Percentiles rank a stretch among this genome's conserved stretches.
Conservation (phyloP, 2,329 filamentous ascomycete species). For the Colletotrichum neosansevieriae region DNA sequence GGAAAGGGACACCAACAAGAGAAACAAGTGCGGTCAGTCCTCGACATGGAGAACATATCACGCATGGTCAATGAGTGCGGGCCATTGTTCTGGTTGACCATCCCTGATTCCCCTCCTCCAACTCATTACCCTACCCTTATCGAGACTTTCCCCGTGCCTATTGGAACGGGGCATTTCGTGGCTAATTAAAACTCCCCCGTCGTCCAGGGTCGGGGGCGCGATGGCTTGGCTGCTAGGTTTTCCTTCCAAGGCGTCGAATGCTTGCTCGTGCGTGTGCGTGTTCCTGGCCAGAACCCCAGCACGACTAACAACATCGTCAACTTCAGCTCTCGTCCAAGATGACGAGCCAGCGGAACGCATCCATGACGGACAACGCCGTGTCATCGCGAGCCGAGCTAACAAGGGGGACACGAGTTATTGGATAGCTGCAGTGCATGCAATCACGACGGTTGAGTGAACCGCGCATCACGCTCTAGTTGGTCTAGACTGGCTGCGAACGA, state of each 20-base stretch:
- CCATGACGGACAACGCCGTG: conserved; percentile 9
- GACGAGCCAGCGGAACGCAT: neutral
- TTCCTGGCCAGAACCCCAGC: neutral
- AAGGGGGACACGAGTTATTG: conserved; percentile 15
- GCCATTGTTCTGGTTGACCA: conserved; percentile 16
- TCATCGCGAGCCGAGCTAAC: conserved; percentile 13
- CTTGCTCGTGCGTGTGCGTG: neutral
- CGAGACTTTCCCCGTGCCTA: neutral
- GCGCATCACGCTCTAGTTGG: neutral
- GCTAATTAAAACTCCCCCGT: conserved; percentile 12
- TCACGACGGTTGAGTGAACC: neutral
- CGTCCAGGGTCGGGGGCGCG: conserved; percentile 15
- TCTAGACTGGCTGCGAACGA: neutral
- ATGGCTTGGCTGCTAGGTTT: conserved; percentile 8
- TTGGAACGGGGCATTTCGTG: conserved; percentile 25
- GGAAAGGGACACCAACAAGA: neutral
- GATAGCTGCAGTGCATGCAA: neutral
- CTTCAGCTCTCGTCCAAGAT: neutral
- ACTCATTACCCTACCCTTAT: neutral
- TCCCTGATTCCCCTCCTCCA: conserved; percentile 1
- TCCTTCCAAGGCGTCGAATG: conserved; percentile 1
- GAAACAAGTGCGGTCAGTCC: neutral
- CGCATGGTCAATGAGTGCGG: neutral
- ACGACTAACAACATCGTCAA: neutral
- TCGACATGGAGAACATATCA: no score